Percentiles rank a stretch among this genome's conserved stretches.
These are phyloP conservation scores for Suhomyces taliae DNA, from an alignment of 1,139 yeast species.

Conservation along the genomic window DNA sequence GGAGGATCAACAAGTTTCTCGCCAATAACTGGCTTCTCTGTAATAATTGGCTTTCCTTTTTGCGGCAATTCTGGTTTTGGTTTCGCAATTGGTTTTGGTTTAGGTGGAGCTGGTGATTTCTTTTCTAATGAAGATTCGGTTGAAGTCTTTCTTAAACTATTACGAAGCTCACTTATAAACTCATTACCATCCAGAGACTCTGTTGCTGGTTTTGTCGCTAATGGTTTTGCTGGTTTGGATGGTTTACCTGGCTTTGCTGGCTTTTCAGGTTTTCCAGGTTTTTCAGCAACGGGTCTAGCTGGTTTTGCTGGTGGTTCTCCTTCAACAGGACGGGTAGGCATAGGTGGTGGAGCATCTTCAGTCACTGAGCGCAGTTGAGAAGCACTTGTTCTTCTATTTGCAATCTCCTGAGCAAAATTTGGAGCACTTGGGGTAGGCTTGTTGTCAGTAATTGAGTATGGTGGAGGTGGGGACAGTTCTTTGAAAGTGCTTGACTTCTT, in stretches of 20 bases:
- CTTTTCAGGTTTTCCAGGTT: conserved; percentile 6
- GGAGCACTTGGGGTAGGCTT: conserved; percentile 9
- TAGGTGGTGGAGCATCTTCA: conserved; percentile 1
- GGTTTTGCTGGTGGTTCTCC: conserved; percentile 1
- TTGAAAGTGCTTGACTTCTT: conserved; percentile 23
- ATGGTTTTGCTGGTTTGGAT: neutral
- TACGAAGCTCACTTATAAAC: conserved; percentile 12
- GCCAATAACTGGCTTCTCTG: neutral
- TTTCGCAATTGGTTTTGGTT: conserved; percentile 14
- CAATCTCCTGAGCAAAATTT: conserved; percentile 28
- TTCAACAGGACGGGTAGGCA: neutral
- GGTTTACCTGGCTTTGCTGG: conserved; percentile 1
- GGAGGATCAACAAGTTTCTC: neutral
- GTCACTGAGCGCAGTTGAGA: neutral
- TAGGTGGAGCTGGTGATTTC: conserved; percentile 6
- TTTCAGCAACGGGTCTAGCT: conserved; percentile 16
- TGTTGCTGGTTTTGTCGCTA: neutral
- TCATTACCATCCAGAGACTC: conserved; percentile 3
- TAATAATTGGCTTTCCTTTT: neutral
- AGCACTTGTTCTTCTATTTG: conserved; percentile 7
- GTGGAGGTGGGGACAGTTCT: conserved; percentile 24
- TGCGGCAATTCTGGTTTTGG: conserved; percentile 13
- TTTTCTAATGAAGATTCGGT: neutral
- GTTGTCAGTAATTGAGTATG: conserved; percentile 18
- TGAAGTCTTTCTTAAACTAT: conserved; percentile 10